phyloP scores from a whole-genome alignment of 75 land plant species.

The Larix kaempferi region DNA sequence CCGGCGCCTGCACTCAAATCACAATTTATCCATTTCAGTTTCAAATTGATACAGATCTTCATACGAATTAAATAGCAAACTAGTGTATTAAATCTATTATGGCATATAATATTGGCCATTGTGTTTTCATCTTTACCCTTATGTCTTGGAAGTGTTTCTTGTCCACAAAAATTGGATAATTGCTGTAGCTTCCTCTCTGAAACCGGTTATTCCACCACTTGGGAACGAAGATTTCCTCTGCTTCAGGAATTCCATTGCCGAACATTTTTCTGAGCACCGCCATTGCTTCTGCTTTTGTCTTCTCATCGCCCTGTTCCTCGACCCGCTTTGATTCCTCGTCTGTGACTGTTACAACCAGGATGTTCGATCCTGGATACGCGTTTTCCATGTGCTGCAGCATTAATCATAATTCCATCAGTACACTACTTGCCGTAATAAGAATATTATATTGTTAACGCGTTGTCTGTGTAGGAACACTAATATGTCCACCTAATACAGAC shows the following conservation, averaged over 20 bases:
- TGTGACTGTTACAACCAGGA: constrained; percentile 60
- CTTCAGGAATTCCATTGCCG: constrained; percentile 46
- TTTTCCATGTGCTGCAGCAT: constrained; percentile 47
- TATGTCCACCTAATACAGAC: constrained; percentile 16
- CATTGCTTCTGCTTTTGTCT: constrained; percentile 53
- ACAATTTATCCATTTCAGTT: too few species aligned
- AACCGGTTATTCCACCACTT: constrained; percentile 50
- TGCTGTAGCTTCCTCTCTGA: constrained; percentile 46
- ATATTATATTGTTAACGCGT: too few species aligned
- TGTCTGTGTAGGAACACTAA: too few species aligned
- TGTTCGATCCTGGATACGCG: constrained; percentile 51
- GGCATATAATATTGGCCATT: too few species aligned
- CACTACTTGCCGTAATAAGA: too few species aligned
- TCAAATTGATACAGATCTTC: too few species aligned
- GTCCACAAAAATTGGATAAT: constrained; percentile 44
- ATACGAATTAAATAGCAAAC: too few species aligned
- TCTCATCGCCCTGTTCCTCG: constrained; percentile 53
- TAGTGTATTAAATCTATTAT: too few species aligned
- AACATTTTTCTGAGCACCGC: constrained; percentile 54
- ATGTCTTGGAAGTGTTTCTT: not conserved
- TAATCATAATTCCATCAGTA: too few species aligned
- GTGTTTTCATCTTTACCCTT: not conserved
- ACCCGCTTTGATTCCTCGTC: constrained; percentile 71
- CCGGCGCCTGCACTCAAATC: constrained; percentile 42
- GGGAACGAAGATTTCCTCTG: constrained; percentile 52